Base-by-base conservation (phyloP, 345 rosid genomes). In the Eucalyptus marginata region DNA sequence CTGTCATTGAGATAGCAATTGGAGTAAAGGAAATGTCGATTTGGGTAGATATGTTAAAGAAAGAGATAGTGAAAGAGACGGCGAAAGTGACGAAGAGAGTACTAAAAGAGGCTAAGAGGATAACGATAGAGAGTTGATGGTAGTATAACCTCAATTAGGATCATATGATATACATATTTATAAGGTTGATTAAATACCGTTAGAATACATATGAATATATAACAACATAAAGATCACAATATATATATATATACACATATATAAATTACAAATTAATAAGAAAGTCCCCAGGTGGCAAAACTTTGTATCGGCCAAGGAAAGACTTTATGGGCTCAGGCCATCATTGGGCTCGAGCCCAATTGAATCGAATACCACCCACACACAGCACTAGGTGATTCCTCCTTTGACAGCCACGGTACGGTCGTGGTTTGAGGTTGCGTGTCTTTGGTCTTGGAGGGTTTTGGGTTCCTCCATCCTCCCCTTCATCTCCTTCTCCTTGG, bases 51-150 rank as follows among this genome's bases (percentile, higher is more conserved):
- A 64, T 14, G 36, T 62, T 6, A 9, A 62, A 29, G 8, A 29
- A 62, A n/a, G n/a, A 29, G n/a, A 62, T 62, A 13, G 18, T 12
- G 13, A 71, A 33, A 71, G 25, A 18, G 81, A 33, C 0, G 0
- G 1, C 1, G 25, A 71, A 33, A 36, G 13, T 0, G 81, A 33
- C 2, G 0, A 7, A 18, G 14, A 71, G 14, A 66, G 20, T 8
- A 31, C 6, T 2, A 0, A n/a, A 31, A 0, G 5, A 8, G 40
- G 8, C 3, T 25, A 27, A 68, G 22, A 31, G 6, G 33, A 31
- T 68, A 31, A 33, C 1, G 1, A 16, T 8, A 68, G 2, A 68
- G 4, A 31, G 2, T 68, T 33, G 17, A 33, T 68, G 12, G 13
- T 31, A 33, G 2, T 4, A 31, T 33, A 68, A 66, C 12, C 12